Base-by-base conservation (phyloP, 176 grass and related monocot species). In the Carex pumila region DNA sequence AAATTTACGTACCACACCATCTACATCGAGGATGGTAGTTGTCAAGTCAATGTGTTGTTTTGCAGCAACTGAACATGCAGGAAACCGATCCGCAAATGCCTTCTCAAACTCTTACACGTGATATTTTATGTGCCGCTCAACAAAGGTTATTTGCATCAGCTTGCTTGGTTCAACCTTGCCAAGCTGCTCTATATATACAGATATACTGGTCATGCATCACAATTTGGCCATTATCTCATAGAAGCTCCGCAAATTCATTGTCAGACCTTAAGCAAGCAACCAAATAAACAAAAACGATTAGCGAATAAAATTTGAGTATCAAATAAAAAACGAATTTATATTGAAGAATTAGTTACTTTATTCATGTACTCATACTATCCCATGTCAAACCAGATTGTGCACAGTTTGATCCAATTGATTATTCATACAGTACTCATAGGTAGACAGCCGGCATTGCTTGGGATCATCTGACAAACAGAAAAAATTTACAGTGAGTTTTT, bases 311-410 rank as follows among this genome's bases (percentile, higher is more conserved):
- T 49, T n/a, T 55, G n/a, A 76, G 19, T n/a, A n/a, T n/a, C n/a
- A n/a, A n/a, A n/a, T n/a, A n/a, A n/a, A n/a, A n/a, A n/a, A n/a
- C n/a, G n/a, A n/a, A n/a, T n/a, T n/a, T n/a, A n/a, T n/a, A n/a
- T n/a, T n/a, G n/a, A n/a, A n/a, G 80, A 71, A 85, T 49, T 85
- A 89, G 61, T 3, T 74, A 98, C 93, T 91, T 95, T 98, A 84
- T 87, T 98, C 96, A 98, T 98, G 63, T 91, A 88, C 34, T 93
- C 96, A 53, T 95, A 98, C 65, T 98, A 93, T 32, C 89, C 89
- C 91, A 90, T 95, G 77, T 98, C 96, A 84, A 98, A 98, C 96
- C 96, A 98, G 86, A 98, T 98, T 84, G 93, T 98, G 86, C 25
- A 25, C 85, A 98, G 93, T 79, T 95, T 98, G 88, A 53, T 98